Evolutionary conservation across 345 rosid genomes (phyloP), one percentile per base, ranked within the genome.

Genomic region (Bruguiera sexangula): DNA sequence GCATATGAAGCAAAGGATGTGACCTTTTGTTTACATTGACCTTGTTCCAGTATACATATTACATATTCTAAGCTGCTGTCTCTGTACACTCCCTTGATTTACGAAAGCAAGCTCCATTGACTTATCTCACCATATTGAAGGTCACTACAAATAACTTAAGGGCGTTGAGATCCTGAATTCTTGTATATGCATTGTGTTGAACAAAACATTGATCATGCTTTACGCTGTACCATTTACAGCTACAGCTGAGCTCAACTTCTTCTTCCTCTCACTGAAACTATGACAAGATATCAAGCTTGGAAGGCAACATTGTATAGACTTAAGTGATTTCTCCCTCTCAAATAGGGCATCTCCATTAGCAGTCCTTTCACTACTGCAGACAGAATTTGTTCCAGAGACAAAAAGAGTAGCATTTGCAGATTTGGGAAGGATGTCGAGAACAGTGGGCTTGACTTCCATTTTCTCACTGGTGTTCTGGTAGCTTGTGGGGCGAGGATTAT

Each of bases 211-310:
- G 31, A 21, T 2, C 71, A 71, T 3, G 64, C 50, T 57, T 27
- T 27, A 27, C 29, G 29, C 29, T 57, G 24, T 64, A 57, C 50
- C 72, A 55, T 63, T 65, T 69, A 76, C 76, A 48, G 80, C 59
- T 53, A 71, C 34, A 7, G 73, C 69, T 61, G 66, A 76, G 30
- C 66, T 76, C 88, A 76, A 76, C 88, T 86, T 89, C 90, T 84
- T 88, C 83, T 84, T 89, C 88, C 93, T 86, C 67, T 87, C 93
- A 43, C 72, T 78, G 36, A 86, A 88, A 80, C 80, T 78, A 50
- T 85, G 75, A 73, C 86, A 80, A 1, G 92, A 75, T 62, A 82
- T 70, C 67, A 89, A 85, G 51, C 92, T 88, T 3, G 97, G 93
- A 63, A 94, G 92, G 84, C 99, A 94, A 72, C 92, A 78, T 26